phyloP scores from a whole-genome alignment of 495 filamentous ascomycete genomes.

The Articulospora tetracladia region DNA sequence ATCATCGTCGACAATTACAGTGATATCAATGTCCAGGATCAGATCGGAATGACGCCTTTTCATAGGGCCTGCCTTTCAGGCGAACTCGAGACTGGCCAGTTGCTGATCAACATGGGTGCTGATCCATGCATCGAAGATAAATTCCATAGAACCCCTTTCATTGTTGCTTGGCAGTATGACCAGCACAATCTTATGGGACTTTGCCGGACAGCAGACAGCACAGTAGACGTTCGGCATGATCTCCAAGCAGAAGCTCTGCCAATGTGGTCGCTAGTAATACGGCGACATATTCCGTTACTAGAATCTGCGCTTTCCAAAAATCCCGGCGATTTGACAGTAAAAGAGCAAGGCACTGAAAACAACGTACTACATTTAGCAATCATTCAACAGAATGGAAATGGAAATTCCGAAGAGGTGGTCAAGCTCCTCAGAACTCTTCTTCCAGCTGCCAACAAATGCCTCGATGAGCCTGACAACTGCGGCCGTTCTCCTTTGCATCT shows the following conservation, averaged over 20 bases:
- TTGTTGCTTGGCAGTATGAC: constrained; percentile 22
- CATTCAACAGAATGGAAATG: not conserved
- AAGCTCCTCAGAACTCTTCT: constrained; percentile 7
- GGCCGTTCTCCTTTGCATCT: constrained; percentile 16
- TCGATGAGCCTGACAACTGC: constrained; percentile 8
- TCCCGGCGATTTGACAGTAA: not conserved
- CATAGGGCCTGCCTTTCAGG: constrained; percentile 37
- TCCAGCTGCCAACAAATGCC: not conserved
- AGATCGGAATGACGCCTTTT: constrained; percentile 28
- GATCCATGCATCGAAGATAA: constrained; percentile 12
- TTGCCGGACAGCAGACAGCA: not conserved
- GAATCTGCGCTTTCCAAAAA: not conserved
- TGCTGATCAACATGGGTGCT: constrained; percentile 33
- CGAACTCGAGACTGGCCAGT: constrained; percentile 29
- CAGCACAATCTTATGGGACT: constrained; percentile 9
- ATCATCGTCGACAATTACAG: constrained; percentile 12
- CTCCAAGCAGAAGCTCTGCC: constrained; percentile 2
- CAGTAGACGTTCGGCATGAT: not conserved
- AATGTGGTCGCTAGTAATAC: constrained; percentile 7
- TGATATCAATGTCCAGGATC: constrained; percentile 22
- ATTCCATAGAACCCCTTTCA: constrained; percentile 8
- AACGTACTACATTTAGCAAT: constrained; percentile 9
- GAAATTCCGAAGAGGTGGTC: not conserved
- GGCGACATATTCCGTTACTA: constrained; percentile 1
- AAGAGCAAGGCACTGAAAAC: constrained; percentile 12